Evolutionary conservation across 352 stramenopile species (phyloP), one percentile per base, ranked within the genome.

Genomic region (Bremia lactucae): DNA sequence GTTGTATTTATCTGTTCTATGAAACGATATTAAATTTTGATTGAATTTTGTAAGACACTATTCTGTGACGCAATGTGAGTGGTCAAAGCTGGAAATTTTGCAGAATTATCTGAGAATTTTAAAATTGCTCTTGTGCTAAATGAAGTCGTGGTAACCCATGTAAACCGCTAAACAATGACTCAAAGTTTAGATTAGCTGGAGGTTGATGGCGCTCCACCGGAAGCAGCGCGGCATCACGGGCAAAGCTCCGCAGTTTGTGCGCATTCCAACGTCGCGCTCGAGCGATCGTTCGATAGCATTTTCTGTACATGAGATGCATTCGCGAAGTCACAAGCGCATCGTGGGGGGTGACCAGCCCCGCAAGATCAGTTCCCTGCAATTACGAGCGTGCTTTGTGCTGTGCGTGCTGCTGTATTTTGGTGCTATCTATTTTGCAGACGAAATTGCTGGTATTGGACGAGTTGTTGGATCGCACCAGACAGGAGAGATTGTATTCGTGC

Each of bases 391-490:
- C 49, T 79, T 79, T 28, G 11, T 65, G 25, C 36, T 75, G n/a
- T 79, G 68, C 34, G 61, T 79, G 33, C 42, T 68, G 25, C 15
- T 79, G 18, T 79, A 79, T 42, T 71, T 73, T 7, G 52, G 44
- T 0, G 56, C 60, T 19, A 69, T 79, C 41, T 69, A 65, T 50
- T 79, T 79, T 42, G 68, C 68, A 16, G 59, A 76, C 44, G 52
- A 72, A 23, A 73, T 79, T 33, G 58, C 59, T 5, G 52, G 46
- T 15, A 43, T 67, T 22, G 61, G 56, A 3, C 44, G 42, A 21
- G 45, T 55, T 31, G 55, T 67, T 16, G 49, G 61, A 11, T 55
- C 57, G 1, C 48, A 70, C 21, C 29, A 62, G 46, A 55, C 31
- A 35, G 48, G 38, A 39, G 42, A 58, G 20, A 62, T 28, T 23